phyloP scores from a whole-genome alignment of 2,329 filamentous ascomycete species.

The Graphiopsis chlorocephala region DNA sequence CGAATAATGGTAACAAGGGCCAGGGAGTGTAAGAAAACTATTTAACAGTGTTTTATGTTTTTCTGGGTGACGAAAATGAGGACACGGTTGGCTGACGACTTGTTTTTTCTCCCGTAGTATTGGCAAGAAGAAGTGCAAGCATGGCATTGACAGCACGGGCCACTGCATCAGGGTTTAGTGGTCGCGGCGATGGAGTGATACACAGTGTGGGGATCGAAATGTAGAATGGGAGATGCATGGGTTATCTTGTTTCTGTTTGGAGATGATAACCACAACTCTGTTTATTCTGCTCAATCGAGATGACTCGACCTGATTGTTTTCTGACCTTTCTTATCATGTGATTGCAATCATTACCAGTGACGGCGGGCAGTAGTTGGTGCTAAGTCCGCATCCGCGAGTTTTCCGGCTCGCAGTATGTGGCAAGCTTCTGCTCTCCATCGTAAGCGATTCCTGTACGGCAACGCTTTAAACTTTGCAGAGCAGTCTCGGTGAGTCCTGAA shows the following conservation, averaged over 20 bases:
- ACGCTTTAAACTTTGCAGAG: not conserved
- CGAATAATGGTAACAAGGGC: not conserved
- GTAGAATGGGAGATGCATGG: not conserved
- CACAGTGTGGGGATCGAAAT: not conserved
- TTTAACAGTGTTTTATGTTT: too few relatives aligned
- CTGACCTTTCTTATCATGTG: not conserved
- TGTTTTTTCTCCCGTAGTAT: not conserved
- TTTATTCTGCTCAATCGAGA: not conserved
- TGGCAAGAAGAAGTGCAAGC: slow-evolving; percentile 1
- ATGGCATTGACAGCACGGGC: not conserved
- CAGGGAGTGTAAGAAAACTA: slow-evolving; percentile 4
- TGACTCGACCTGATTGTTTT: too few relatives aligned
- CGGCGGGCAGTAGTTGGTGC: not conserved
- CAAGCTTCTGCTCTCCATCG: not conserved
- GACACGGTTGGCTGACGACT: not conserved
- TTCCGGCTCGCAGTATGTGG: not conserved
- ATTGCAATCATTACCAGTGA: not conserved
- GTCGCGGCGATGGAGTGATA: not conserved
- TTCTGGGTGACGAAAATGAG: not conserved
- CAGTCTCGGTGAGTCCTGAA: not conserved
- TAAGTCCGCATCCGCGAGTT: not conserved
- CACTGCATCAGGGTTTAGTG: slow-evolving; percentile 1
- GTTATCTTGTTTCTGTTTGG: too few relatives aligned
- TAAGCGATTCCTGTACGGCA: not conserved
- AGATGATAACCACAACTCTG: too few relatives aligned